Evolutionary conservation across 192 early-diverging fungal species (phyloP).

Genomic region (Funneliformis geosporum): DNA sequence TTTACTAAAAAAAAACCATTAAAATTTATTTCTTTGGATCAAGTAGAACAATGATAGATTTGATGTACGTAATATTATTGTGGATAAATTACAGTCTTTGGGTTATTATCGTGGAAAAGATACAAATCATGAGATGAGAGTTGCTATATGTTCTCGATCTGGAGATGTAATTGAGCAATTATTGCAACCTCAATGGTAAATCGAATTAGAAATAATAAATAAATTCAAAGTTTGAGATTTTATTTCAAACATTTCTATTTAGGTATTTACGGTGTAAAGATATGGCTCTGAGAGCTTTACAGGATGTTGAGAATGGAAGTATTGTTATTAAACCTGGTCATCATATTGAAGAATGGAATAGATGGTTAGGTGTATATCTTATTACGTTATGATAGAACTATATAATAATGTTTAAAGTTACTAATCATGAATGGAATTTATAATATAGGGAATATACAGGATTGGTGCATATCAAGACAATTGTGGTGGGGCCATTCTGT

Average conservation of each 20-base stretch:
- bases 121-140: conserved; percentile 77
- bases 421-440: neutral
- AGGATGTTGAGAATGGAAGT: conserved; percentile 62
- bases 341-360: conserved; percentile 81
- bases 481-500: conserved; percentile 98
- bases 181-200: conserved; percentile 92
- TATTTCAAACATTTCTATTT: neutral
- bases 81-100: conserved; percentile 62
- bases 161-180: conserved; percentile 95
- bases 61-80: conserved; percentile 73
- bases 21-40: neutral
- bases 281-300: conserved; percentile 70
- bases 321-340: conserved; percentile 72
- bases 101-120: conserved; percentile 75
- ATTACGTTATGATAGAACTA: neutral
- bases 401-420: neutral
- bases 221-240: neutral
- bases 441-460: conserved; percentile 68
- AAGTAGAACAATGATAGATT: conserved; percentile 76
- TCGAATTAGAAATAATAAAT: neutral
- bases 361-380: conserved; percentile 72
- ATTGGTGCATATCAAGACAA: conserved; percentile 98
- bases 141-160: conserved; percentile 73
- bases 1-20: too few species aligned
- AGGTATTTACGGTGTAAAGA: conserved; percentile 81